Evolutionary conservation across 768 basidiomycete genomes (phyloP).

Genomic region (Lenzites betulinus): DNA sequence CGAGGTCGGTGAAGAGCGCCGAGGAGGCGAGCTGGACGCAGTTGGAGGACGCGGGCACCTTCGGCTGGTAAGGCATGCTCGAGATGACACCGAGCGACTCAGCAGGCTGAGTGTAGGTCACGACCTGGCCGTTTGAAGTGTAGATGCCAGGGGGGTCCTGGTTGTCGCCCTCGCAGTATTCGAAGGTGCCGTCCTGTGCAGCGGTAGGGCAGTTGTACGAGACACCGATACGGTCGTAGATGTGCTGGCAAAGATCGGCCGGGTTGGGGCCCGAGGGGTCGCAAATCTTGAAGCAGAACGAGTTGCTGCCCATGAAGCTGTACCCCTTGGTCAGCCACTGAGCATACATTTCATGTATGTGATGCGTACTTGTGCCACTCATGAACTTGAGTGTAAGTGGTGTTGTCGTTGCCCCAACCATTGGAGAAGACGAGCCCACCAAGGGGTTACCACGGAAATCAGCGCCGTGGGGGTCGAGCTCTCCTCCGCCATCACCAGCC

Average conservation of each 20-base stretch:
- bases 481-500: constrained; percentile 65
- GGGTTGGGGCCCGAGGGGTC: constrained; percentile 55
- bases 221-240: constrained; percentile 76
- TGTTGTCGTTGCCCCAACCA: constrained; percentile 47
- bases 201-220: constrained; percentile 69
- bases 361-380: constrained; percentile 67
- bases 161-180: constrained; percentile 66
- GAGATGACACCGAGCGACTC: constrained; percentile 49
- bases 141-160: constrained; percentile 61
- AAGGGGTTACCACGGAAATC: constrained; percentile 77
- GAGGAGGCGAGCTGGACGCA: constrained; percentile 42
- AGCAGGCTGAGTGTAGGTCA: constrained; percentile 50
- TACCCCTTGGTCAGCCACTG: background rate
- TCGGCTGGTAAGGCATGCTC: constrained; percentile 45
- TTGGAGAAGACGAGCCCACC: constrained; percentile 72
- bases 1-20: constrained; percentile 37
- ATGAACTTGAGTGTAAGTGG: constrained; percentile 52
- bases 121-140: constrained; percentile 40
- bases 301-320: constrained; percentile 70
- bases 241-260: constrained; percentile 64
- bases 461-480: constrained; percentile 77
- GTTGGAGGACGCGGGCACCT: constrained; percentile 43
- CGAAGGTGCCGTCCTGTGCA: constrained; percentile 60
- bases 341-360: background rate
- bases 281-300: constrained; percentile 76